phyloP scores from a whole-genome alignment of 2,329 filamentous ascomycete species.

The Rhexocercosporidium sp. region DNA sequence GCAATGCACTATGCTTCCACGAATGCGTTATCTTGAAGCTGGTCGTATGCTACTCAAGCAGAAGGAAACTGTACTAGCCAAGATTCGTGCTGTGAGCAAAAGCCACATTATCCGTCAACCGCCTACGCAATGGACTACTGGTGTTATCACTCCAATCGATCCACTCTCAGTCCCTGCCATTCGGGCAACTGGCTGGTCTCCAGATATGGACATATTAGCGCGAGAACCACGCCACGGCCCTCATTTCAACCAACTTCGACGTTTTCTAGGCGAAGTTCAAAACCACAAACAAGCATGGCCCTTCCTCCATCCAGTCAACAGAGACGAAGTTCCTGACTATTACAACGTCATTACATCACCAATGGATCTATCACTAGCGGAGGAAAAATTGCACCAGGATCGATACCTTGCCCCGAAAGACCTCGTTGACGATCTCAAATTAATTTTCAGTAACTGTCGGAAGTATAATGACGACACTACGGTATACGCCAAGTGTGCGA shows the following conservation, averaged over 20 bases:
- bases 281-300: constrained; percentile 95
- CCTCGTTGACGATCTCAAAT: constrained; percentile 84
- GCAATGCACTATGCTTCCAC: constrained; percentile 97
- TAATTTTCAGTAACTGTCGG: constrained; percentile 94
- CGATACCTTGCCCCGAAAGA: constrained; percentile 93
- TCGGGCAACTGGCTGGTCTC: constrained; percentile 90
- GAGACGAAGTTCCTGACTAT: constrained; percentile 95
- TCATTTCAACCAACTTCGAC: constrained; percentile 92
- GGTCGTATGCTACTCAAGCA: constrained; percentile 96
- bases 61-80: constrained; percentile 92
- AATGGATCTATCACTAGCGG: constrained; percentile 97
- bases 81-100: constrained; percentile 89
- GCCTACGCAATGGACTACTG: constrained; percentile 83
- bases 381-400: constrained; percentile 91
- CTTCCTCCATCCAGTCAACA: constrained; percentile 90
- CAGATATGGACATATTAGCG: constrained; percentile 96
- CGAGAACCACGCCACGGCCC: constrained; percentile 94
- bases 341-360: constrained; percentile 98
- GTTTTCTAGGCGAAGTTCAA: constrained; percentile 91
- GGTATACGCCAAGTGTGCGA: constrained; percentile 92
- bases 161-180: constrained; percentile 87
- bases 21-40: constrained; percentile 90
- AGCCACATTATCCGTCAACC: constrained; percentile 86
- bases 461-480: constrained; percentile 97
- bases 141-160: constrained; percentile 72